phyloP scores from a whole-genome alignment of 495 filamentous ascomycete genomes.

The Bryoglossum gracile region DNA sequence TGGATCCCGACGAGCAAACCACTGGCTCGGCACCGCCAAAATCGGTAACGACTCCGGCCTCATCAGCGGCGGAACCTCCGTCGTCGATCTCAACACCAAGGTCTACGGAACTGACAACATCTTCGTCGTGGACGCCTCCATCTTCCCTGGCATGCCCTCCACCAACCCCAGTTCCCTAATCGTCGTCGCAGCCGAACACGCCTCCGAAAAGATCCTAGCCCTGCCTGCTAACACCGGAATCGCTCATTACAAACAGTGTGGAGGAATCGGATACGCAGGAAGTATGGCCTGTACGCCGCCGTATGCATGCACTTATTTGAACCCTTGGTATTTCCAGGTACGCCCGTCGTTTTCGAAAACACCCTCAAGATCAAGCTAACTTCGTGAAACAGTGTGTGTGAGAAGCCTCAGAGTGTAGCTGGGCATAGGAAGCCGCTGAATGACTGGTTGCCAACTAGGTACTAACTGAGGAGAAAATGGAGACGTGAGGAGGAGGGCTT shows the following conservation, averaged over 20 bases:
- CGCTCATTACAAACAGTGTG: constrained; percentile 35
- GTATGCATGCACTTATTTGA: constrained; percentile 32
- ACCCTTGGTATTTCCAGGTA: constrained; percentile 31
- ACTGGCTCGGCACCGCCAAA: constrained; percentile 61
- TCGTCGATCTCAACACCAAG: constrained; percentile 58
- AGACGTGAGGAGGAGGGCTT: background rate
- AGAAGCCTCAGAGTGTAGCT: no score
- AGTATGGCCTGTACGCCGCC: constrained; percentile 29
- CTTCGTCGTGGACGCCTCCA: constrained; percentile 48
- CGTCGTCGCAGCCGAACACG: constrained; percentile 45
- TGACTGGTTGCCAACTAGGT: background rate
- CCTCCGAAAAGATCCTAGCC: constrained; percentile 44
- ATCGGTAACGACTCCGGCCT: constrained; percentile 54
- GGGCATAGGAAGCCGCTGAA: background rate
- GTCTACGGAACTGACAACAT: constrained; percentile 60
- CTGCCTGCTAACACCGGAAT: constrained; percentile 25
- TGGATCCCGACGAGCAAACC: constrained; percentile 55
- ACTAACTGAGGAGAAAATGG: background rate
- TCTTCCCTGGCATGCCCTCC: constrained; percentile 47
- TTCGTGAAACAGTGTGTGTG: no score
- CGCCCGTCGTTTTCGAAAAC: background rate
- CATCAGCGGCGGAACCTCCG: constrained; percentile 42
- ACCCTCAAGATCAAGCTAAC: background rate
- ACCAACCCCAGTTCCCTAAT: constrained; percentile 49
- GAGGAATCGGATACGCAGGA: constrained; percentile 33